Percentiles rank a stretch among this genome's conserved stretches.
phyloP scores from a whole-genome alignment of 2,329 filamentous ascomycete genomes.

The Calycina herbarum region DNA sequence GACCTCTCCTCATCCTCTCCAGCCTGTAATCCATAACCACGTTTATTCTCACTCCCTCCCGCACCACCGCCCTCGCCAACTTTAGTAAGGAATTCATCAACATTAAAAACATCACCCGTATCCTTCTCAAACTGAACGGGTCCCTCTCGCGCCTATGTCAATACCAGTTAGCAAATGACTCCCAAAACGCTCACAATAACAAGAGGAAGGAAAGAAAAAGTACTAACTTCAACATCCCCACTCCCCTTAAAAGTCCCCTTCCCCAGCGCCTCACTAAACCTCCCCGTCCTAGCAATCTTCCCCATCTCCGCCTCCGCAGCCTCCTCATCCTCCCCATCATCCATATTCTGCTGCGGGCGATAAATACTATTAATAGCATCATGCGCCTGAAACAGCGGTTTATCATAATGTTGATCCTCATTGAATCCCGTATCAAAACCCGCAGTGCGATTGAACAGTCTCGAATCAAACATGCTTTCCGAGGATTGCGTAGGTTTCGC shows the following conservation, averaged over 20 bases:
- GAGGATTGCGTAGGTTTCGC: constrained; percentile 91
- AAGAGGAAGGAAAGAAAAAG: background rate
- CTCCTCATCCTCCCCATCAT: constrained; percentile 75
- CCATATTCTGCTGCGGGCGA: constrained; percentile 72
- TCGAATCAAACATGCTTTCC: constrained; percentile 95
- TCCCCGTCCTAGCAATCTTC: constrained; percentile 79
- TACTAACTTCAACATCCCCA: constrained; percentile 72
- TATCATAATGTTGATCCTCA: constrained; percentile 96
- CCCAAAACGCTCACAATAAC: background rate
- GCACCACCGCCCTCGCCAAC: constrained; percentile 59
- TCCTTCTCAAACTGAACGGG: constrained; percentile 98
- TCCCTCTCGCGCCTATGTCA: constrained; percentile 69
- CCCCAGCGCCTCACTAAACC: constrained; percentile 81
- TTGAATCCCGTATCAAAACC: constrained; percentile 93
- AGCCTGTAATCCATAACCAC: constrained; percentile 76
- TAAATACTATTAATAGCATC: constrained; percentile 96
- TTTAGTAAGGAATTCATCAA: constrained; percentile 89
- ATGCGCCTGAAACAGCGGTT: constrained; percentile 92
- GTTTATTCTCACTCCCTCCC: constrained; percentile 56
- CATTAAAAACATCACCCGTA: constrained; percentile 80
- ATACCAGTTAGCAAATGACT: background rate
- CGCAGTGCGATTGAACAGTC: constrained; percentile 90
- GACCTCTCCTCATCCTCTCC: constrained; percentile 47
- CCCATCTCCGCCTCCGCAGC: constrained; percentile 81
- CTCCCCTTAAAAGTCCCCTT: constrained; percentile 89